Evolutionary conservation across 306 rosid genomes (phyloP), one percentile per base, ranked within the genome.

Genomic region (Sechiopsis laciniata): DNA sequence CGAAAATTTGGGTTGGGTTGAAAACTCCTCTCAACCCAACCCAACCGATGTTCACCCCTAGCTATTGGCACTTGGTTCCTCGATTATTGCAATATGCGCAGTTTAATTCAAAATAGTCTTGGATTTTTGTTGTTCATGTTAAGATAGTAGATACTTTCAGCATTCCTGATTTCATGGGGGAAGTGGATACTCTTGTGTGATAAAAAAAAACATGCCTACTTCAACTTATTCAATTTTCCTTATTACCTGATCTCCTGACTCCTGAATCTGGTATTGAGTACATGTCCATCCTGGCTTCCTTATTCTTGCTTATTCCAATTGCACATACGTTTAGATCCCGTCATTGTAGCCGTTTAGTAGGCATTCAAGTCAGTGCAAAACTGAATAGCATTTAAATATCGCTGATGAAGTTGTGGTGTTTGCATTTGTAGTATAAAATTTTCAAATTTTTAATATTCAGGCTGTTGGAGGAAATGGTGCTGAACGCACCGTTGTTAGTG

Each of bases 401-500:
- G 16, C 4, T 24, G 19, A 7, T 69, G 55, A 51, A 50, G 46
- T 69, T 51, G 59, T 6, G 14, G 3, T 48, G 42, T 48, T 48
- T 0, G 5, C 15, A 52, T 22, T 68, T 69, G 4, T 51, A 21
- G 6, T 65, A 37, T 22, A 50, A 52, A 11, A 1, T 7, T 13
- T 51, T 51, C 10, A 70, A 51, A 16, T 15, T 15, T 51, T 70
- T 8, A 50, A 48, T 26, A 7, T 51, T 78, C 82, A 95, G 99
- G 99, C 96, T 71, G 97, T 95, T 62, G 99, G 97, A 52, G 99
- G 95, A 71, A 86, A 91, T 78, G 99, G 97, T n/a, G 99, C 92
- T 75, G 99, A 91, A 83, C 95, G 86, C 88, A 91, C 91, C 79
- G 97, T 95, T 72, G 88, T 89, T 35, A 89, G 95, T 81, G 97